Evolutionary conservation across 2,329 filamentous ascomycete genomes (phyloP).

Genomic region (Ambrosiella cleistominuta): DNA sequence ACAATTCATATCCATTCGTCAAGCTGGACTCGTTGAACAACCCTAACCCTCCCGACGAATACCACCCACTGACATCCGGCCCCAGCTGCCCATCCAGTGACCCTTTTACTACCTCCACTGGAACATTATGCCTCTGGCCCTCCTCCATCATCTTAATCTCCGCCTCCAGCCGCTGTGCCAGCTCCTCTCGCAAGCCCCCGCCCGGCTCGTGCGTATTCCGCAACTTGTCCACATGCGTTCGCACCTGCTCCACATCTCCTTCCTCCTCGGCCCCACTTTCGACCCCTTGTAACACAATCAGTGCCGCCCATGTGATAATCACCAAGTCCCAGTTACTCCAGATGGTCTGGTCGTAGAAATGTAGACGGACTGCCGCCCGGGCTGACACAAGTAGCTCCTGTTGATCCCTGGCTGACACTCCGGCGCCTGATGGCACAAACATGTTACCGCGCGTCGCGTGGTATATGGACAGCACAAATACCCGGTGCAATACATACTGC

Average conservation of each 20-base stretch:
- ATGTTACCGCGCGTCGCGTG: constrained; percentile 23
- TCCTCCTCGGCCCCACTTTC: constrained; percentile 24
- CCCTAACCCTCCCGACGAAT: constrained; percentile 4
- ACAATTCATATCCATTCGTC: constrained; percentile 15
- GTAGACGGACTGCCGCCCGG: constrained; percentile 23
- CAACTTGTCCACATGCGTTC: constrained; percentile 18
- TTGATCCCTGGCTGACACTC: constrained; percentile 23
- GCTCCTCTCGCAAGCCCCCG: constrained; percentile 16
- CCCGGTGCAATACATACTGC: constrained; percentile 24
- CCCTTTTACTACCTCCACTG: background rate
- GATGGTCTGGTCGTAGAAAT: constrained; percentile 24
- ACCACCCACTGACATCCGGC: background rate
- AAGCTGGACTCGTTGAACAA: constrained; percentile 17
- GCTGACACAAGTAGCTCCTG: constrained; percentile 26
- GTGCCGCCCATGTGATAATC: constrained; percentile 27
- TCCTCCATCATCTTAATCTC: constrained; percentile 16
- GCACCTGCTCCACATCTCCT: constrained; percentile 18
- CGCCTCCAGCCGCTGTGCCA: constrained; percentile 17
- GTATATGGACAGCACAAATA: constrained; percentile 27
- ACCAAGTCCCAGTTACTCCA: constrained; percentile 28
- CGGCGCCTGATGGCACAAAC: constrained; percentile 18
- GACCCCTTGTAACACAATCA: constrained; percentile 26
- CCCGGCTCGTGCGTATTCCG: constrained; percentile 18
- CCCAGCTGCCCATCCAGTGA: too few species aligned
- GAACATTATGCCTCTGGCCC: background rate